Base-by-base conservation (phyloP, 495 filamentous ascomycete species). In the Echria macrotheca region DNA sequence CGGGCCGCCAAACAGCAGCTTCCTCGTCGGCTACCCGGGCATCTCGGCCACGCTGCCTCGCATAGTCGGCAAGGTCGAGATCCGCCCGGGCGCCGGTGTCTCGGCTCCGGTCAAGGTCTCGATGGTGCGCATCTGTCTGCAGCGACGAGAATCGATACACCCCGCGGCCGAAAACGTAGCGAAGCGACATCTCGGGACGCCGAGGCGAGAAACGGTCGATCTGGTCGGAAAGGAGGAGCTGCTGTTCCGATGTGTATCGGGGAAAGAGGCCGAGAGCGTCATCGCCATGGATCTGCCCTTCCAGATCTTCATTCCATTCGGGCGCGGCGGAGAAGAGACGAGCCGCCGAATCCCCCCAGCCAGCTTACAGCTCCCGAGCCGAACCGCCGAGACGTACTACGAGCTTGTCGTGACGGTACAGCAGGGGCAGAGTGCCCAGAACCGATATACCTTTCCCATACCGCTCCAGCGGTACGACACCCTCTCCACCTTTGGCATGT, bases 271-370 rank as follows among this genome's bases (percentile, higher is more conserved):
- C 46, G 93, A 97, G 58, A 85, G 79, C 52, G 85, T 98, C 14
- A 81, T 95, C 53, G 83, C 84, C n/a, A 98, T 98, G 93, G 94
- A 98, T 61, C 72, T 98, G 26, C 93, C 93, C 7, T 98, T 98
- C 57, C 86, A 96, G 12, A 77, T 98, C 38, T 96, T 97, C 69
- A 96, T 98, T 62, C 93, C 94, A 2, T 96, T 89, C 61, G 91
- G 91, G 14, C 81, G 89, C 59, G 86, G 87, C 3, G 87, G 88
- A 11, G 86, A 91, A 61, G 93, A 96, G 68, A 81, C 82, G 19
- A 91, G 91, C 25, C 72, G 86, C 52, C 79, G 91, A 42, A 90
- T 97, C 53, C 93, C 93, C 7, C 91, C 93, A 8, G 91, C 94
- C 22, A 95, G 88, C 55, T 64, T 98, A 59, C 89, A 95, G 65